These are phyloP conservation scores for Yamadazyma membranifaciens DNA, from an alignment of 1,139 yeast species.

Conservation along the genomic window DNA sequence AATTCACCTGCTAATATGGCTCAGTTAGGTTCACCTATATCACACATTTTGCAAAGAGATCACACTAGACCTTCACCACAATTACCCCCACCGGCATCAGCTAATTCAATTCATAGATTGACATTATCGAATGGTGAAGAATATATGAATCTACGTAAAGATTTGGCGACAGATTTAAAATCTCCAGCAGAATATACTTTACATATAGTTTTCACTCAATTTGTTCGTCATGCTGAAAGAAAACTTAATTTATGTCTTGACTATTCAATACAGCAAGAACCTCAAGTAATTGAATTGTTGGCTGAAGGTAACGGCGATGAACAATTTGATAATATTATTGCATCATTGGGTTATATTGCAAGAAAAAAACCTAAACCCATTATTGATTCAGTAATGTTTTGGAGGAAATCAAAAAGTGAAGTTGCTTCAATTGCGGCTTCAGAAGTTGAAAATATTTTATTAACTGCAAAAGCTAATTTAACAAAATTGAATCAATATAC, in stretches of 20 bases:
- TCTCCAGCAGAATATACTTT: slow-evolving; percentile 92
- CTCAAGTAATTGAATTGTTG: slow-evolving; percentile 76
- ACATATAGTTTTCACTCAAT: slow-evolving; percentile 91
- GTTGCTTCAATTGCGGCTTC: slow-evolving; percentile 74
- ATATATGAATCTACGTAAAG: slow-evolving; percentile 35
- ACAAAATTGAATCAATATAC: slow-evolving; percentile 10
- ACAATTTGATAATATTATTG: slow-evolving; percentile 79
- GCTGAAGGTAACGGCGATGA: slow-evolving; percentile 81
- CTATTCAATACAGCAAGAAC: slow-evolving; percentile 68
- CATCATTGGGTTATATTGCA: slow-evolving; percentile 87
- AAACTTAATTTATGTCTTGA: slow-evolving; percentile 75
- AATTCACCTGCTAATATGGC: slow-evolving; percentile 9
- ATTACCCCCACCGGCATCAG: slow-evolving; percentile 29
- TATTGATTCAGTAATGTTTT: slow-evolving; percentile 95
- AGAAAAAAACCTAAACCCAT: slow-evolving; percentile 91
- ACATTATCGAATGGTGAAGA: slow-evolving; percentile 36
- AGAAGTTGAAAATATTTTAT: slow-evolving; percentile 48
- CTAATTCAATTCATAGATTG: slow-evolving; percentile 22
- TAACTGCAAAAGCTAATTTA: slow-evolving; percentile 21
- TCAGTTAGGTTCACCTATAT: slow-evolving; percentile 22
- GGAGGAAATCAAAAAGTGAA: slow-evolving; percentile 91
- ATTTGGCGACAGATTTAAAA: slow-evolving; percentile 63
- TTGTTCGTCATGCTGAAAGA: slow-evolving; percentile 89
- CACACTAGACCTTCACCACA: slow-evolving; percentile 33
- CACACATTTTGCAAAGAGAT: slow-evolving; percentile 17